These are phyloP conservation scores for Fusarium sp. DNA, from an alignment of 2,329 filamentous ascomycete species.

Conservation along the genomic window DNA sequence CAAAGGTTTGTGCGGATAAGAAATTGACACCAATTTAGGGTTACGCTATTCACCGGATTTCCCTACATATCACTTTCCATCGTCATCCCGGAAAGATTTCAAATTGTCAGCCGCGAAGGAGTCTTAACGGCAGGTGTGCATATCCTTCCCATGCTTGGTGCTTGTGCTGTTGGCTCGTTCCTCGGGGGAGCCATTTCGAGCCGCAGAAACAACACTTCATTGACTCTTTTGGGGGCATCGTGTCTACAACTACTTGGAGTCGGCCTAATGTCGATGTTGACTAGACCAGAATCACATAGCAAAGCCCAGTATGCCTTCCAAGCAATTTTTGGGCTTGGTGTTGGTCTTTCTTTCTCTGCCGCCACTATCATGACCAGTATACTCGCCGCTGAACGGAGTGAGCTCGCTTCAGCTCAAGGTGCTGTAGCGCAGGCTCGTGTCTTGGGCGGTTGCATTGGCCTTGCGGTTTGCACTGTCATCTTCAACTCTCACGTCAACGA, in stretches of 20 bases:
- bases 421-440: slow-evolving; percentile 71
- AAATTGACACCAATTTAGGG: slow-evolving; percentile 53
- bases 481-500: slow-evolving; percentile 62
- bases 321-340: slow-evolving; percentile 68
- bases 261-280: slow-evolving; percentile 62
- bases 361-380: slow-evolving; percentile 70
- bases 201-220: slow-evolving; percentile 65
- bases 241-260: slow-evolving; percentile 66
- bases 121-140: slow-evolving; percentile 68
- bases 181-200: slow-evolving; percentile 66
- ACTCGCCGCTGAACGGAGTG: slow-evolving; percentile 59
- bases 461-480: slow-evolving; percentile 70
- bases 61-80: slow-evolving; percentile 70
- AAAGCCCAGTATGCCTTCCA: slow-evolving; percentile 66
- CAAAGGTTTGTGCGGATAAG: background rate
- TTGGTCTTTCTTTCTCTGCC: slow-evolving; percentile 68
- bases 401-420: slow-evolving; percentile 70
- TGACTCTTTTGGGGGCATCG: slow-evolving; percentile 63
- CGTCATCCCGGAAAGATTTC: slow-evolving; percentile 70
- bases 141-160: slow-evolving; percentile 68
- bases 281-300: slow-evolving; percentile 48
- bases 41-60: slow-evolving; percentile 69
- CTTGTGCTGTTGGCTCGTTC: slow-evolving; percentile 69
- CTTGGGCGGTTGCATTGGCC: slow-evolving; percentile 69
- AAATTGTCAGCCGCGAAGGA: slow-evolving; percentile 67